Conservation (phyloP, 176 grass and related monocot genomes). For the Avena sativa region DNA sequence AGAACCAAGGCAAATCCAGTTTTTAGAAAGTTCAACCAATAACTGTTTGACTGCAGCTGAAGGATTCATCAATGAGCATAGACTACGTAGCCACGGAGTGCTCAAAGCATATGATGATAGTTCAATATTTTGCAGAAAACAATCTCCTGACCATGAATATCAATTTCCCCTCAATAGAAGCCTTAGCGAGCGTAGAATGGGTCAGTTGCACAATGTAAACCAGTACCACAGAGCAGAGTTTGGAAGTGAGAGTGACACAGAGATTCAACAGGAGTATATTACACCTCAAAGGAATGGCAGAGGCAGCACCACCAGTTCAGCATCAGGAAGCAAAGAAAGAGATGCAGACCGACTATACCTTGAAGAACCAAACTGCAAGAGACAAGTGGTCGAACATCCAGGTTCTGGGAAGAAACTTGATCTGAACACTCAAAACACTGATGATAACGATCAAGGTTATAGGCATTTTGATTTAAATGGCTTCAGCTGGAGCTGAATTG, state of each 20-base stretch:
- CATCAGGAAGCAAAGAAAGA: conserved; percentile 59
- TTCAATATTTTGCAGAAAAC: conserved; percentile 51
- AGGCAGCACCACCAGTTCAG: conserved; percentile 55
- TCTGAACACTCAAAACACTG: conserved; percentile 73
- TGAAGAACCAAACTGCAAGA: conserved; percentile 53
- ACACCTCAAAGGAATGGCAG: conserved; percentile 49
- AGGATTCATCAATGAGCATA: conserved; percentile 69
- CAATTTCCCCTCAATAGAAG: conserved; percentile 55
- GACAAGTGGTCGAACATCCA: conserved; percentile 42
- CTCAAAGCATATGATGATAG: conserved; percentile 58
- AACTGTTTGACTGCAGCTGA: conserved; percentile 63
- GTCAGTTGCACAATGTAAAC: conserved; percentile 41
- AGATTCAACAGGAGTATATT: conserved; percentile 42
- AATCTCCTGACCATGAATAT: conserved; percentile 37
- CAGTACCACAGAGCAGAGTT: conserved; percentile 47
- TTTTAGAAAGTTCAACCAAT: conserved; percentile 65
- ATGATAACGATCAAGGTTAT: conserved; percentile 62
- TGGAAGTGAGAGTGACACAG: conserved; percentile 40
- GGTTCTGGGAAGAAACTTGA: conserved; percentile 64
- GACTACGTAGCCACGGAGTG: conserved; percentile 45
- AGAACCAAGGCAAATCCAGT: conserved; percentile 59
- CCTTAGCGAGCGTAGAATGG: conserved; percentile 47
- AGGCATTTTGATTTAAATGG: conserved; percentile 93
- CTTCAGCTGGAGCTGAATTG: conserved; percentile 86
- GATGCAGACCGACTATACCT: conserved; percentile 48